Evolutionary conservation across 2,329 filamentous ascomycete genomes (phyloP).

Genomic region (Fulvia fulva): DNA sequence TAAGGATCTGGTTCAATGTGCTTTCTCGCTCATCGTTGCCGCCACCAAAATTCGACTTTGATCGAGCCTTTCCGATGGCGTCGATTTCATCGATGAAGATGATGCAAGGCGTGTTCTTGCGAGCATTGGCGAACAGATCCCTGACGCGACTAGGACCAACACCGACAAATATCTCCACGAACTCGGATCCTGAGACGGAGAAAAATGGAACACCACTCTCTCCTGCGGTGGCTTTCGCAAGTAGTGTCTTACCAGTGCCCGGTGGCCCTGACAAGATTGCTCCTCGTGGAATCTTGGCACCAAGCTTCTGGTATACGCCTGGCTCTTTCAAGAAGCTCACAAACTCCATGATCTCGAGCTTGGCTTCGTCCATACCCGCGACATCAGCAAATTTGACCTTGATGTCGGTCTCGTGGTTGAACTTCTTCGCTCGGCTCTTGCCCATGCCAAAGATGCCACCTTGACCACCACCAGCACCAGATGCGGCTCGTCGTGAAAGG

Average conservation of each 20-base stretch:
- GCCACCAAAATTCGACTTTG: slow-evolving; percentile 77
- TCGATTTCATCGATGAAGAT: slow-evolving; percentile 99
- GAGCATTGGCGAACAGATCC: slow-evolving; percentile 88
- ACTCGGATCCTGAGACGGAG: slow-evolving; percentile 96
- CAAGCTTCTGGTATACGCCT: slow-evolving; percentile 84
- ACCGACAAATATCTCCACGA: slow-evolving; percentile 99
- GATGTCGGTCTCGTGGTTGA: slow-evolving; percentile 94
- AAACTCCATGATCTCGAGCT: slow-evolving; percentile 98
- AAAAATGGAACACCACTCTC: slow-evolving; percentile 97
- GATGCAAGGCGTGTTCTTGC: slow-evolving; percentile 96
- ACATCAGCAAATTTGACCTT: slow-evolving; percentile 97
- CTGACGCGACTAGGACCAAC: slow-evolving; percentile 93
- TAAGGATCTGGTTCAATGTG: slow-evolving; percentile 96
- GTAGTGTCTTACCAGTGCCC: slow-evolving; percentile 94
- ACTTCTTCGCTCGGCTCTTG: slow-evolving; percentile 91
- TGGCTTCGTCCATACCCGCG: slow-evolving; percentile 96
- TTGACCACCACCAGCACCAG: slow-evolving; percentile 55
- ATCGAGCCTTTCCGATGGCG: slow-evolving; percentile 86
- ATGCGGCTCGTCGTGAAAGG: slow-evolving; percentile 70
- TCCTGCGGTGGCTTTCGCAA: slow-evolving; percentile 95
- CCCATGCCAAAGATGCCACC: slow-evolving; percentile 93
- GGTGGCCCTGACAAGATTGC: slow-evolving; percentile 96
- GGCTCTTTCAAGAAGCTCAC: slow-evolving; percentile 95
- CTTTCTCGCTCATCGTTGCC: slow-evolving; percentile 97
- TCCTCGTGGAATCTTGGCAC: slow-evolving; percentile 95